A percentile compares a stretch with the other conserved stretches of the same genome.
phyloP scores from a whole-genome alignment of 1,284 basidiomycete genomes.

The Puccinia coronata region DNA sequence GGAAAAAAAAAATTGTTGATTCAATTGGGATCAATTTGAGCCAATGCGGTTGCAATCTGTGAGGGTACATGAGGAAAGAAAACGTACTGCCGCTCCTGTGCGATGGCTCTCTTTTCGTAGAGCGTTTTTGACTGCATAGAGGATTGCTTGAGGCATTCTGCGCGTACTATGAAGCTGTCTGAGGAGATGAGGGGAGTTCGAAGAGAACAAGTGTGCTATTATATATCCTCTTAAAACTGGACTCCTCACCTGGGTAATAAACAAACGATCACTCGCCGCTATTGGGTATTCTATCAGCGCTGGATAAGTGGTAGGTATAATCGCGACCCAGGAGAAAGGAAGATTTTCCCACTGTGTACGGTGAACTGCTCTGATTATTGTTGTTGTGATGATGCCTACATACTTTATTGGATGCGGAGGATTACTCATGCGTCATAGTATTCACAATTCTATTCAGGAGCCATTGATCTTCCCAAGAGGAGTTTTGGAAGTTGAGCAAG shows the following conservation, averaged over 20 bases:
- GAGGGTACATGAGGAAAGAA: not conserved
- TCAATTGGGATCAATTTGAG: not conserved
- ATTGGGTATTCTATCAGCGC: not conserved
- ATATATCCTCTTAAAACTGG: not conserved
- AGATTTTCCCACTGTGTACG: not conserved
- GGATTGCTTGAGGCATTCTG: constrained; percentile 23
- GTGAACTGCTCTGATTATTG: constrained; percentile 4
- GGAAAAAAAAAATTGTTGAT: not conserved
- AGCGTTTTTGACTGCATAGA: constrained; percentile 40
- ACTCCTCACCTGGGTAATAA: constrained; percentile 15
- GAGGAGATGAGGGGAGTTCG: not conserved
- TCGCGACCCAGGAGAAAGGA: not conserved
- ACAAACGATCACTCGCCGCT: constrained; percentile 4
- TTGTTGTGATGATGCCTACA: constrained; percentile 7
- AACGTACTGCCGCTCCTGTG: constrained; percentile 35
- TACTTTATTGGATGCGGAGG: not conserved
- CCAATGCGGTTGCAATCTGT: not conserved
- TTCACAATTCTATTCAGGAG: constrained; percentile 10
- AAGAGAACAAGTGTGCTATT: not conserved
- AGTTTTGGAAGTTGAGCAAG: not conserved
- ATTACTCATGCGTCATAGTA: constrained; percentile 12
- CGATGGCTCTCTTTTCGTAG: constrained; percentile 33
- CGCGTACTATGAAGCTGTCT: constrained; percentile 2
- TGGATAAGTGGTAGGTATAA: not conserved
- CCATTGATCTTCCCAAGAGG: constrained; percentile 5